Percentiles rank a stretch among this genome's conserved stretches.
phyloP scores from a whole-genome alignment of 768 basidiomycete species.

The Gloeostereum incarnatum region DNA sequence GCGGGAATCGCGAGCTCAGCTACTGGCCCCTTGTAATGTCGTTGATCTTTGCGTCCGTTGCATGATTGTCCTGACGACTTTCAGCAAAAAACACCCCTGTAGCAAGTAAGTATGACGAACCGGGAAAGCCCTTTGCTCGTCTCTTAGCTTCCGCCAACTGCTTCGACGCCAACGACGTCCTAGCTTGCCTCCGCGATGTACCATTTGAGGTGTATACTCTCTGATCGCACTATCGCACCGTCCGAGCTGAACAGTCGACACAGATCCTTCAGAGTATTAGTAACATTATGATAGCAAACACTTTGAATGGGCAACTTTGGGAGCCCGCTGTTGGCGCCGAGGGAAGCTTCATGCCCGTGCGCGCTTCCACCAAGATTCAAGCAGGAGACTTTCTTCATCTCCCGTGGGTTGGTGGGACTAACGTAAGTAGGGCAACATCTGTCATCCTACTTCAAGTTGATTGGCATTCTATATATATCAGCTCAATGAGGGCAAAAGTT shows the following conservation, averaged over 20 bases:
- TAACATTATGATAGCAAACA: conserved; percentile 32
- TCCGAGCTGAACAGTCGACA: not conserved
- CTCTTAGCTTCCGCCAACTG: conserved; percentile 39
- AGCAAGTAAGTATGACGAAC: conserved; percentile 36
- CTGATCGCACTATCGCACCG: not conserved
- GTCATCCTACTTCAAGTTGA: not conserved
- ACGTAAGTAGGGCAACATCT: conserved; percentile 23
- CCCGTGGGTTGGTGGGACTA: conserved; percentile 48
- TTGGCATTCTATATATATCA: conserved; percentile 11
- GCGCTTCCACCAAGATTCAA: conserved; percentile 34
- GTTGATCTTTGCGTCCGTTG: conserved; percentile 1
- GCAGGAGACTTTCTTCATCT: conserved; percentile 42
- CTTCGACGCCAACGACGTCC: conserved; percentile 22
- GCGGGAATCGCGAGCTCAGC: conserved; percentile 45
- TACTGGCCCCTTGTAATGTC: conserved; percentile 43
- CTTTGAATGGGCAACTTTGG: conserved; percentile 48
- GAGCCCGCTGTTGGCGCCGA: conserved; percentile 42
- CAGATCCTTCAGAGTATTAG: conserved; percentile 41
- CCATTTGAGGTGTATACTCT: conserved; percentile 29
- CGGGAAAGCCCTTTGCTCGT: conserved; percentile 39
- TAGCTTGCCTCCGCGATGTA: conserved; percentile 35
- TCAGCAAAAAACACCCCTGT: conserved; percentile 42
- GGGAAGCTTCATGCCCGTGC: conserved; percentile 36
- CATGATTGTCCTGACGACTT: not conserved
- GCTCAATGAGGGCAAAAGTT: conserved; percentile 46